Evolutionary conservation across 2,329 filamentous ascomycete species (phyloP), one percentile per base, ranked within the genome.

Genomic region (Neofusicoccum parvum): DNA sequence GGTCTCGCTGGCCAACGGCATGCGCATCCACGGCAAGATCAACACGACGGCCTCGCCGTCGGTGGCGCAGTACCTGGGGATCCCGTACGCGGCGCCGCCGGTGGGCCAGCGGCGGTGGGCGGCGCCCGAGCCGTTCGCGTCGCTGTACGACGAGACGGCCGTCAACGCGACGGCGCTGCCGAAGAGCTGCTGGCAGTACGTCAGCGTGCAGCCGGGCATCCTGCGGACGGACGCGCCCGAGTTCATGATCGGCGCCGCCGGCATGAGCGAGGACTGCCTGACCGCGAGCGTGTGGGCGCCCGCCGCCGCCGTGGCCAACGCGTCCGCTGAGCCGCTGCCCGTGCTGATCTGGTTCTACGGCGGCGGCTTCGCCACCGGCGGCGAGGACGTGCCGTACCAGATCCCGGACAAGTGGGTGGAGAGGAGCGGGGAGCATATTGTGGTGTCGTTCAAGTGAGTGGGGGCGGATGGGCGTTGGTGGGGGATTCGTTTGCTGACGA

Each of bases 31-130:
- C n/a, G 62, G 49, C 37, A 48, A 11, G 14, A 9, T 76, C 60
- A 64, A 67, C 54, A 71, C 75, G 5, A 67, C 68, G 3, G 72
- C 72, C 11, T 74, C 60, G 68, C 65, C 45, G 68, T 67, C 2
- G 50, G 58, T 58, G 70, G 76, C 17, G 65, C 74, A 79, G 48
- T 79, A 77, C 46, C 66, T 79, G 23, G 76, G 75, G n/a, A 75
- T 78, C 41, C 73, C 72, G 12, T 79, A 75, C 62, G 77, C 74
- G 2, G 69, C 74, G 65, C 70, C 75, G 14, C 75, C 76, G 12
- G 66, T 74, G 15, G 76, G 73, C 10, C 67, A 72, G 46, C 68
- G 76, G 48, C 71, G 76, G 41, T 79, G 75, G 65, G 73, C 71
- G 12, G 69, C 73, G 3, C 73, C 74, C 3, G 71, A 74, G 65